phyloP scores from a whole-genome alignment of 1,139 yeast genomes.

The Sugiyamaella japonica region DNA sequence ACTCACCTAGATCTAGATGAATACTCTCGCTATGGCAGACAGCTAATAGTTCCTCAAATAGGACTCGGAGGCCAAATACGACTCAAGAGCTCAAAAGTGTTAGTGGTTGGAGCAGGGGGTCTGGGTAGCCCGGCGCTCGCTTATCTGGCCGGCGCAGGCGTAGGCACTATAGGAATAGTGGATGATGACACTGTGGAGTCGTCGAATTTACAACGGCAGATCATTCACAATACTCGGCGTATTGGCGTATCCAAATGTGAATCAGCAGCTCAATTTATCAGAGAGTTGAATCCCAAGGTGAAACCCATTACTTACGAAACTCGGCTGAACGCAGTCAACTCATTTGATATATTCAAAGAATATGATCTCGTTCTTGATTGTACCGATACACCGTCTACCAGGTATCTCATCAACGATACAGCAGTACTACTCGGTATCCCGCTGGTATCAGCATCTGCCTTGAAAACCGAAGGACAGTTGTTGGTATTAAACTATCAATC shows the following conservation, averaged over 20 bases:
- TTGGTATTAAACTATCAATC: slow-evolving; percentile 64
- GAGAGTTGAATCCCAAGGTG: slow-evolving; percentile 66
- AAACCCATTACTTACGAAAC: slow-evolving; percentile 52
- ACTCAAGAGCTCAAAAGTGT: slow-evolving; percentile 56
- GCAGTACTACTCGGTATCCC: slow-evolving; percentile 70
- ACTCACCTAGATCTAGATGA: slow-evolving; percentile 59
- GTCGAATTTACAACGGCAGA: slow-evolving; percentile 88
- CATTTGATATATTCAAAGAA: slow-evolving; percentile 57
- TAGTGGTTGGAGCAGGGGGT: slow-evolving; percentile 97
- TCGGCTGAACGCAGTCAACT: slow-evolving; percentile 57
- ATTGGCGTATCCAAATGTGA: slow-evolving; percentile 76
- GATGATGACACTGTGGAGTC: slow-evolving; percentile 84
- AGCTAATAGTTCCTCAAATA: slow-evolving; percentile 84
- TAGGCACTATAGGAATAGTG: slow-evolving; percentile 70
- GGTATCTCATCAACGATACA: slow-evolving; percentile 86
- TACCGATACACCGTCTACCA: slow-evolving; percentile 86
- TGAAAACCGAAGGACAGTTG: slow-evolving; percentile 88
- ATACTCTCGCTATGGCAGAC: slow-evolving; percentile 85
- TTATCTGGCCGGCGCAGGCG: slow-evolving; percentile 84
- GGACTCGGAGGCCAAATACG: slow-evolving; percentile 61
- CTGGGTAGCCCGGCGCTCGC: slow-evolving; percentile 89
- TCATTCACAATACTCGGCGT: slow-evolving; percentile 65
- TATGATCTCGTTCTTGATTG: slow-evolving; percentile 87
- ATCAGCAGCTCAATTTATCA: slow-evolving; percentile 62
- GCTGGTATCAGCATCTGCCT: slow-evolving; percentile 87